Percentiles rank a stretch among this genome's conserved stretches.
These are phyloP conservation scores for Monosporozyma yasuniensis DNA, from an alignment of 805 yeast species.

Conservation along the genomic window DNA sequence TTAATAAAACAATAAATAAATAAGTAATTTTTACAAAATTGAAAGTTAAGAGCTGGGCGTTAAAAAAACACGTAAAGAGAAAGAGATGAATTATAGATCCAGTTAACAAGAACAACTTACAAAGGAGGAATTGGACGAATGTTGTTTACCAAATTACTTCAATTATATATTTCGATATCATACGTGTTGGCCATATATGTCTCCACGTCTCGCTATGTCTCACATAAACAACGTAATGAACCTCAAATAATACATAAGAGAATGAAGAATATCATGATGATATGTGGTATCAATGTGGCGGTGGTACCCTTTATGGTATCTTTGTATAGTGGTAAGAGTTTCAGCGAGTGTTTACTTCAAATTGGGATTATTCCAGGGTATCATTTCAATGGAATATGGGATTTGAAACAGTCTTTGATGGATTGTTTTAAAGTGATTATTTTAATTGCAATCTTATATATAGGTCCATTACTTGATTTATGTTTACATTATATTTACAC, in stretches of 20 bases:
- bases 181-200: constrained; percentile 23
- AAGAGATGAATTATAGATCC: not conserved
- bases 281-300: constrained; percentile 13
- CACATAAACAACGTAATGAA: constrained; percentile 25
- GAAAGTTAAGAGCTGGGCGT: constrained; percentile 1
- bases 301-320: constrained; percentile 14
- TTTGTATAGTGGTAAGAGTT: constrained; percentile 1
- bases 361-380: constrained; percentile 23
- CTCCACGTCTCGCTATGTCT: constrained; percentile 7
- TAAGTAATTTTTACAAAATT: too few relatives aligned
- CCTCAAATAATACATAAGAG: constrained; percentile 23
- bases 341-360: constrained; percentile 9
- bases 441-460: constrained; percentile 16
- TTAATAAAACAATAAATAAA: not conserved
- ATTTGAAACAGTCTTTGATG: constrained; percentile 6
- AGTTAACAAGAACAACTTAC: not conserved
- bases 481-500: constrained; percentile 15
- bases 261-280: constrained; percentile 14
- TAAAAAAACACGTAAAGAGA: not conserved
- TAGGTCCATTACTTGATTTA: constrained; percentile 21
- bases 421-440: constrained; percentile 10
- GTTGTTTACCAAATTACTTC: constrained; percentile 3
- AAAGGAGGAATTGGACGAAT: not conserved
- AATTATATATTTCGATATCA: constrained; percentile 20
- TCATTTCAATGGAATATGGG: constrained; percentile 11